Evolutionary conservation across 345 rosid species (phyloP).

Genomic region (Euphorbia peplus): DNA sequence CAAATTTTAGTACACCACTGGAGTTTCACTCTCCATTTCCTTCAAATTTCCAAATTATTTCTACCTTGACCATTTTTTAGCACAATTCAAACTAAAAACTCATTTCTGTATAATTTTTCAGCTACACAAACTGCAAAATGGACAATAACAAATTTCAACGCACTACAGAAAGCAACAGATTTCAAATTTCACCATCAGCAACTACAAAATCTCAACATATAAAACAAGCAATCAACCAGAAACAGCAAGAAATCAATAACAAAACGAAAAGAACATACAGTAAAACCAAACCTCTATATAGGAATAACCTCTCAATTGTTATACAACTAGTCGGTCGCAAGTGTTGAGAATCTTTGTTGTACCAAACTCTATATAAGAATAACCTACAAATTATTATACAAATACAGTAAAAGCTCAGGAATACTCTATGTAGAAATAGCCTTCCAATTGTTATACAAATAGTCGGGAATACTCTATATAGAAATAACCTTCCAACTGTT

Average conservation of each 20-base stretch:
- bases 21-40: neutral
- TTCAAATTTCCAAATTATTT: neutral
- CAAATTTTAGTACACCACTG: neutral
- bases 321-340: too few species aligned
- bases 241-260: slow-evolving; percentile 4
- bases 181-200: neutral
- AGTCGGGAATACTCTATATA: too few species aligned
- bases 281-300: too few species aligned
- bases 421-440: too few species aligned
- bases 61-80: neutral
- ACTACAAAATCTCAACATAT: neutral
- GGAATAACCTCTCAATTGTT: too few species aligned
- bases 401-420: too few species aligned
- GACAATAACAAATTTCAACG: neutral
- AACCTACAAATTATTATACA: too few species aligned
- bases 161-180: neutral
- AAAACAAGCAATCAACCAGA: slow-evolving; percentile 12
- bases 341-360: too few species aligned
- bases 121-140: neutral
- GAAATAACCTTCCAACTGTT: too few species aligned
- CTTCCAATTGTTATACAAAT: too few species aligned
- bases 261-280: neutral
- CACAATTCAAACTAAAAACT: neutral
- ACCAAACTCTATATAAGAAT: too few species aligned
- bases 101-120: neutral